phyloP scores from a whole-genome alignment of 192 early-diverging fungal species.

The Coemansia sp. region DNA sequence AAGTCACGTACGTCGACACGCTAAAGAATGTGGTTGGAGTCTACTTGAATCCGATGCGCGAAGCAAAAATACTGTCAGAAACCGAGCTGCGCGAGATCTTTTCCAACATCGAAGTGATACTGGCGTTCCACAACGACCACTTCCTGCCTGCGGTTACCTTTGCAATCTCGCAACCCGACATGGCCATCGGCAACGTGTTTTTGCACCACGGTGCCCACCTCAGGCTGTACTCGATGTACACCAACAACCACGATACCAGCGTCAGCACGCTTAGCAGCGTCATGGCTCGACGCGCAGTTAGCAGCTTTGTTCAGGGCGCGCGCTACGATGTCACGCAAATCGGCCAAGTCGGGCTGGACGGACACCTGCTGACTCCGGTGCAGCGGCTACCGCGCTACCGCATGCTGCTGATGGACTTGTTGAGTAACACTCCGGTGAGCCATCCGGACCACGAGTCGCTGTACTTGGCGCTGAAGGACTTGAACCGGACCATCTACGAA shows the following conservation, averaged over 20 bases:
- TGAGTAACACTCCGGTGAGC: conserved; percentile 69
- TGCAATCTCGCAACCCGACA: conserved; percentile 34
- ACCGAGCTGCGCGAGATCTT: conserved; percentile 76
- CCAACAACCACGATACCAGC: conserved; percentile 83
- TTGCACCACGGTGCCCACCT: conserved; percentile 73
- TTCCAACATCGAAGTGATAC: conserved; percentile 80
- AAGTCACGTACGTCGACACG: conserved; percentile 85
- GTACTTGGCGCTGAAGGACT: conserved; percentile 64
- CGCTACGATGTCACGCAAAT: conserved; percentile 63
- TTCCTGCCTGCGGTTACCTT: conserved; percentile 63
- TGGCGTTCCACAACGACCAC: conserved; percentile 68
- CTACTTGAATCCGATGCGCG: conserved; percentile 62
- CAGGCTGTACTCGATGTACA: conserved; percentile 84
- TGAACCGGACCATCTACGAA: conserved; percentile 70
- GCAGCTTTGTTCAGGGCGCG: conserved; percentile 38
- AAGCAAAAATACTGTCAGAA: conserved; percentile 54
- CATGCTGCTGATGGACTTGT: conserved; percentile 83
- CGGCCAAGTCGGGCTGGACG: conserved; percentile 79
- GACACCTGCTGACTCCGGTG: conserved; percentile 87
- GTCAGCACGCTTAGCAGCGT: conserved; percentile 61
- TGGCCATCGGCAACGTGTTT: conserved; percentile 77
- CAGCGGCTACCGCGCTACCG: conserved; percentile 96
- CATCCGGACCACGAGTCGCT: conserved; percentile 82
- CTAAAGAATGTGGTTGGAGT: conserved; percentile 73
- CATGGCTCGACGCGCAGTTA: conserved; percentile 38